Conservation (phyloP, 306 rosid species). For the Hippophae tibetana region DNA sequence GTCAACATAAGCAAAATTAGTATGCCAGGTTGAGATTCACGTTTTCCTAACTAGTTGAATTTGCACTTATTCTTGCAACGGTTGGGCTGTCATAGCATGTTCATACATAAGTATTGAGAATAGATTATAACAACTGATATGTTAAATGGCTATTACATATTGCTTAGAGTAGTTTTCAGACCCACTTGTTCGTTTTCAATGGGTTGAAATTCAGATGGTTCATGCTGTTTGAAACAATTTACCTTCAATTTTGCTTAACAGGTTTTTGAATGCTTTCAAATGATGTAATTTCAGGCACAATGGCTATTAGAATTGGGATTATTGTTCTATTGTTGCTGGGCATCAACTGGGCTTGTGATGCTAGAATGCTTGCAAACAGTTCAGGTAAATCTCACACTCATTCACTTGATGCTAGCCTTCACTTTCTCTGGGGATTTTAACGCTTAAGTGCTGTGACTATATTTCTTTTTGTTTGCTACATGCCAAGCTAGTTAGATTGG, state of each 20-base stretch:
- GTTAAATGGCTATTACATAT: neutral
- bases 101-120: too few relatives aligned
- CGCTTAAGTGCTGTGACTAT: neutral
- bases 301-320: constrained; percentile 48
- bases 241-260: too few relatives aligned
- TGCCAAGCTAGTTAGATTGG: neutral
- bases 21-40: too few relatives aligned
- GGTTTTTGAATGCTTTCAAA: neutral
- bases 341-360: constrained; percentile 49
- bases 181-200: neutral
- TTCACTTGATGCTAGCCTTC: neutral
- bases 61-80: too few relatives aligned
- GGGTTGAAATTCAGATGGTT: neutral
- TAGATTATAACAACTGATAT: too few relatives aligned
- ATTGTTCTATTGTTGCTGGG: constrained; percentile 41
- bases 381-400: constrained; percentile 8
- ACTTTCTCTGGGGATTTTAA: neutral
- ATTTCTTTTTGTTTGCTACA: too few relatives aligned
- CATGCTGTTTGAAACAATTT: too few relatives aligned
- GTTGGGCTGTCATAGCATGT: too few relatives aligned
- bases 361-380: constrained; percentile 20
- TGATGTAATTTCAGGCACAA: constrained; percentile 28
- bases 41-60: too few relatives aligned
- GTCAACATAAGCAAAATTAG: too few relatives aligned
- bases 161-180: neutral